Conservation (phyloP, 257 asterid species). For the Penstemon davidsonii region DNA sequence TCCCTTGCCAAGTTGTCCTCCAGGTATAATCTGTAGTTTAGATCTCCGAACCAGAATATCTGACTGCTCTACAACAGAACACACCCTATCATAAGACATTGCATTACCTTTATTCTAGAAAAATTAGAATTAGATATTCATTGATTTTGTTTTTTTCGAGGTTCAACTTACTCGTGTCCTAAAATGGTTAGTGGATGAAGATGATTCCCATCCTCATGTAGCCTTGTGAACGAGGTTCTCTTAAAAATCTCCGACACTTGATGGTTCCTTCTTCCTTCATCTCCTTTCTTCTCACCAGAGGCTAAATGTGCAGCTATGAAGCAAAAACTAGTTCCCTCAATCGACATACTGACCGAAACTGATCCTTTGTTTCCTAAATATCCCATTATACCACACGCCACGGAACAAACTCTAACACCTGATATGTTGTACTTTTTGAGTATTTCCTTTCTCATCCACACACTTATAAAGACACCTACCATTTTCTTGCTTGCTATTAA, state of each 20-base stretch:
- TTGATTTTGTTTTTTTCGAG: conserved; percentile 17
- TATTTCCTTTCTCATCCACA: conserved; percentile 76
- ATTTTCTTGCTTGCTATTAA: conserved; percentile 87
- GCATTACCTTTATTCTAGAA: background rate
- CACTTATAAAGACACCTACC: conserved; percentile 94
- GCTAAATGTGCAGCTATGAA: conserved; percentile 90
- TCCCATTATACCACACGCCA: conserved; percentile 96
- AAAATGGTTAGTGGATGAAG: conserved; percentile 66
- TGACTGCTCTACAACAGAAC: conserved; percentile 61
- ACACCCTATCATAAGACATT: conserved; percentile 17
- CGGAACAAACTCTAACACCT: conserved; percentile 66
- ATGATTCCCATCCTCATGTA: conserved; percentile 43
- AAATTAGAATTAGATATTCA: background rate
- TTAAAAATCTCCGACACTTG: conserved; percentile 83
- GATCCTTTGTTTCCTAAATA: conserved; percentile 93
- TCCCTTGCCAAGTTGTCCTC: conserved; percentile 83
- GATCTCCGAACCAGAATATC: conserved; percentile 99
- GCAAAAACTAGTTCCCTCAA: conserved; percentile 83
- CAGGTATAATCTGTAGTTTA: conserved; percentile 81
- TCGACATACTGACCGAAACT: conserved; percentile 71
- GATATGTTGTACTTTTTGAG: conserved; percentile 50
- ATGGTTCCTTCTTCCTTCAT: conserved; percentile 78
- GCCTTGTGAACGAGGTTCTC: conserved; percentile 68
- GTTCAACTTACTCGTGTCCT: conserved; percentile 84
- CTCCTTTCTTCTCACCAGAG: conserved; percentile 94